A percentile compares a stretch with the other conserved stretches of the same genome.
Conservation (phyloP, 106 monocot genomes). For the Dendrobium chrysotoxum region DNA sequence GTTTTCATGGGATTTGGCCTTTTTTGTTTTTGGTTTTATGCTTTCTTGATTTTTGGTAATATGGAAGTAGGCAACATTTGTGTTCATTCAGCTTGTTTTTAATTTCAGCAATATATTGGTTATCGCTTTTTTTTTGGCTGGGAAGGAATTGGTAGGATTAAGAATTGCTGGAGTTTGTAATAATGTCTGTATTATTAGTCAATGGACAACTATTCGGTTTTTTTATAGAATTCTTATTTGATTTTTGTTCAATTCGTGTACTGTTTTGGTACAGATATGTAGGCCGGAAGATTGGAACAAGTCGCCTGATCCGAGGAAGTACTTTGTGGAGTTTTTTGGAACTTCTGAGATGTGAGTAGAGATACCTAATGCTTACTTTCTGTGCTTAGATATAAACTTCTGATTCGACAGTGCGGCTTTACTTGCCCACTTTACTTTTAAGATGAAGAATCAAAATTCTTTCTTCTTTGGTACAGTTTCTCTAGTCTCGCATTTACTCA, state of each 20-base stretch:
- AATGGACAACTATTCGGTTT: neutral
- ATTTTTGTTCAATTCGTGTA: neutral
- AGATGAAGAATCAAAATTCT: neutral
- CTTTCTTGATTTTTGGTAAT: neutral
- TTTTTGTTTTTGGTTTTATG: neutral
- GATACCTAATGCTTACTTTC: neutral
- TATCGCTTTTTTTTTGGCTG: neutral
- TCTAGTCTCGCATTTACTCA: neutral
- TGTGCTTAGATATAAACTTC: neutral
- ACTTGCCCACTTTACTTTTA: neutral
- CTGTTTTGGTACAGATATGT: constrained; percentile 29
- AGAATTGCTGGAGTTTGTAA: neutral
- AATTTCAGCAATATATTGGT: neutral
- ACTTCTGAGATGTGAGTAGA: constrained; percentile 44
- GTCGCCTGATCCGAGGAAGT: constrained; percentile 35
- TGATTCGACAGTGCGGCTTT: neutral
- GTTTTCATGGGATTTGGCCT: neutral
- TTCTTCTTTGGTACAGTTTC: neutral
- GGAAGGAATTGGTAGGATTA: neutral
- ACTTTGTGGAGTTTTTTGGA: constrained; percentile 49
- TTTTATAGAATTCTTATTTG: neutral
- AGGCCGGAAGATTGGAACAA: constrained; percentile 29
- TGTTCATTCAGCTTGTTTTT: neutral
- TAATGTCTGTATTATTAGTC: neutral
- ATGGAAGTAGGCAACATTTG: neutral